phyloP scores from a whole-genome alignment of 768 basidiomycete genomes.

The Boletus sp. region DNA sequence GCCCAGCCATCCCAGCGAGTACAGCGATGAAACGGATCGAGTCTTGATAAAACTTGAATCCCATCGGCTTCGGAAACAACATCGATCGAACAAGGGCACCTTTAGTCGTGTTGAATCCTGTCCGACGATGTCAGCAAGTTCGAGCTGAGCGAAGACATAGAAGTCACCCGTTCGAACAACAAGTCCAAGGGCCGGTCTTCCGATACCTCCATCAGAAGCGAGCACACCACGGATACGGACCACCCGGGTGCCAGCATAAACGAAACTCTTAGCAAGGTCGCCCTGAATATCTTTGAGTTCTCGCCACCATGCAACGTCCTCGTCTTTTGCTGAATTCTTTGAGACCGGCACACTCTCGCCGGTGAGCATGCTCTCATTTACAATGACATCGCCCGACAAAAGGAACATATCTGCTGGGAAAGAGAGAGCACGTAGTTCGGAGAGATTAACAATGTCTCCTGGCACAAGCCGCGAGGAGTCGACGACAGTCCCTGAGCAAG shows the following conservation, averaged over 20 bases:
- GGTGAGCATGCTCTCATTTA: conserved; percentile 99
- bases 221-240: conserved; percentile 75
- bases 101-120: conserved; percentile 95
- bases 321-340: conserved; percentile 81
- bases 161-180: conserved; percentile 80
- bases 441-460: conserved; percentile 91
- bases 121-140: conserved; percentile 8
- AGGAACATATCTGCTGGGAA: conserved; percentile 91
- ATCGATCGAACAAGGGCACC: conserved; percentile 94
- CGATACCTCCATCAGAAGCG: conserved; percentile 48
- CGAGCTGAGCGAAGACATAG: not conserved
- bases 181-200: conserved; percentile 68
- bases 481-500: conserved; percentile 55
- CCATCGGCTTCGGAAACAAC: conserved; percentile 97
- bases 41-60: conserved; percentile 97
- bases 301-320: conserved; percentile 68
- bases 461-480: conserved; percentile 83
- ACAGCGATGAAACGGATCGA: conserved; percentile 89
- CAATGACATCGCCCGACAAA: conserved; percentile 93
- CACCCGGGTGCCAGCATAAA: conserved; percentile 89
- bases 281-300: conserved; percentile 54
- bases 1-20: conserved; percentile 82
- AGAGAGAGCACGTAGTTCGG: conserved; percentile 62
- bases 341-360: conserved; percentile 98
- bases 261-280: conserved; percentile 76